Evolutionary conservation across 768 basidiomycete genomes (phyloP).

Genomic region (Termitomyces sp.): DNA sequence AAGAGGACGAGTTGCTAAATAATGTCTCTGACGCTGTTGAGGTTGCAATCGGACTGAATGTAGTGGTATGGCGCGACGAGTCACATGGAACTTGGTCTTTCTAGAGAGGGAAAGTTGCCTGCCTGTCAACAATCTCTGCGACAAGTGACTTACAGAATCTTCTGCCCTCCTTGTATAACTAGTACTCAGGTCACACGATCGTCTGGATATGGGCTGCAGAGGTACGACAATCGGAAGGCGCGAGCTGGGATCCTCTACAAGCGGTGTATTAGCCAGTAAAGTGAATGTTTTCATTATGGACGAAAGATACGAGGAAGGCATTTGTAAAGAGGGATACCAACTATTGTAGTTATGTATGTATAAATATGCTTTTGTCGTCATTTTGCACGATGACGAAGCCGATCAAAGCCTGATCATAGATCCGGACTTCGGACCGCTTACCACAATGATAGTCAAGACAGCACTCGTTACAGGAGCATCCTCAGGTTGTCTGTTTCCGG

Average conservation of each 20-base stretch:
- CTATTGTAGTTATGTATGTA: neutral
- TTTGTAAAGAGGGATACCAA: neutral
- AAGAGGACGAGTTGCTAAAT: constrained; percentile 1
- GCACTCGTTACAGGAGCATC: constrained; percentile 27
- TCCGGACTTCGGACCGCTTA: neutral
- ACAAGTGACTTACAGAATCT: constrained; percentile 1
- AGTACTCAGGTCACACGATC: neutral
- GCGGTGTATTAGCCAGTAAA: constrained; percentile 28
- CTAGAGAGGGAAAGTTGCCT: neutral
- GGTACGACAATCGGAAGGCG: constrained; percentile 16
- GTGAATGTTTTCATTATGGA: constrained; percentile 23
- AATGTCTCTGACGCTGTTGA: neutral
- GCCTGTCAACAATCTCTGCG: neutral
- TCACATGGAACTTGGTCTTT: neutral
- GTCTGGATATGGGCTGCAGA: constrained; percentile 16
- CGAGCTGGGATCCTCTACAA: constrained; percentile 20
- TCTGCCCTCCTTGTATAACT: neutral
- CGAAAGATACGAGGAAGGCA: constrained; percentile 16
- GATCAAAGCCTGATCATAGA: neutral
- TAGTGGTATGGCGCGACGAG: neutral
- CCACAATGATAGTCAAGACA: constrained; percentile 12
- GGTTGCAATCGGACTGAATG: neutral
- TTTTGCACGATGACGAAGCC: neutral
- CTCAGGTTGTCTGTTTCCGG: constrained; percentile 5
- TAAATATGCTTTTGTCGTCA: neutral